Conservation (phyloP, 176 grass and related monocot genomes). For the Juncus inflexus region DNA sequence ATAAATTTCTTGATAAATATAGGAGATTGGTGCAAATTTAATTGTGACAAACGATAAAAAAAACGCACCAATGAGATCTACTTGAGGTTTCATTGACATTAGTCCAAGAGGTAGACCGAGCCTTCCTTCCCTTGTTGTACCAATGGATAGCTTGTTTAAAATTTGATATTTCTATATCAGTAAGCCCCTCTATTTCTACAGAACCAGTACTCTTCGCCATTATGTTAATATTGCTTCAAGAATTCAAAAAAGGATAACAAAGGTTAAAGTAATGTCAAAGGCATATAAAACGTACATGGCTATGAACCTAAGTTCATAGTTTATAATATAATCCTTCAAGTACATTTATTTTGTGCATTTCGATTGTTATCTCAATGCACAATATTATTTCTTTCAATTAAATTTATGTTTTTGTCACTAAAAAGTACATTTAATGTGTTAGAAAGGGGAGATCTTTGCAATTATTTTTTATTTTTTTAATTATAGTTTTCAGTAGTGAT, state of each 20-base stretch:
- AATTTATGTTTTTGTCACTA: too few relatives aligned
- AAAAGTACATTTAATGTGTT: too few relatives aligned
- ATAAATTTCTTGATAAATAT: too few relatives aligned
- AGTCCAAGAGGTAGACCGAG: conserved; percentile 76
- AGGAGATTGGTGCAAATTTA: neutral
- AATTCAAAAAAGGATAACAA: neutral
- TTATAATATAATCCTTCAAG: too few relatives aligned
- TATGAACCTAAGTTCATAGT: too few relatives aligned
- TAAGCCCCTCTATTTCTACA: conserved; percentile 84
- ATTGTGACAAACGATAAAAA: conserved; percentile 6
- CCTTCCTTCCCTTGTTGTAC: conserved; percentile 65
- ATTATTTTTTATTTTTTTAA: too few relatives aligned
- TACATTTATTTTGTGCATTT: too few relatives aligned
- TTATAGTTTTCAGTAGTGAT: too few relatives aligned
- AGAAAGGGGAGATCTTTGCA: too few relatives aligned
- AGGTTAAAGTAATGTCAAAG: neutral
- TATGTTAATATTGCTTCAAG: conserved; percentile 64
- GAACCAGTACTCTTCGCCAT: conserved; percentile 51
- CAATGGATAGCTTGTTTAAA: conserved; percentile 67
- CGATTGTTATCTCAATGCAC: too few relatives aligned
- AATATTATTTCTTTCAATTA: too few relatives aligned
- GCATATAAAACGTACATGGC: too few relatives aligned
- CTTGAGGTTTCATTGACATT: conserved; percentile 87
- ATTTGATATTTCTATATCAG: conserved; percentile 38
- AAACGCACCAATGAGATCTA: conserved; percentile 89